Evolutionary conservation across 2,329 filamentous ascomycete genomes (phyloP), one percentile per base, ranked within the genome.

Genomic region (Karstenula rhodostoma): DNA sequence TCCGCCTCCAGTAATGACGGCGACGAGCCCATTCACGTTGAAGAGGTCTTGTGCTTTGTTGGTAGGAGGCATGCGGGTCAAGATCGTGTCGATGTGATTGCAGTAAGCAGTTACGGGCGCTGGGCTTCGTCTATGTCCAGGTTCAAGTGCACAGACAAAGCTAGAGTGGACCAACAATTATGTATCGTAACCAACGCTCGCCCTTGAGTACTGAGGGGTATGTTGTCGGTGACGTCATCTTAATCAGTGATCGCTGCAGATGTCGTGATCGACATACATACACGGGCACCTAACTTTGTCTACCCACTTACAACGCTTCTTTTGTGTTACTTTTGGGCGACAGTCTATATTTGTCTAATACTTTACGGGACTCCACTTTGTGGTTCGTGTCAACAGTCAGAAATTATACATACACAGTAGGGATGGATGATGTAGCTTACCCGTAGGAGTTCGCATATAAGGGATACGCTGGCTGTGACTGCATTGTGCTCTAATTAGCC

Each of bases 1-100:
- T 25, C 60, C 54, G 10, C 60, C 60, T 19, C 60, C 60, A 15
- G 57, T 62, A 29, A 62, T 23, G 25, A 56, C 54, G 10, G 54
- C 54, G 9, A 56, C 54, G 13, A 56, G 44, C 5, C 46, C 54
- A 8, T 49, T 48, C 7, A 48, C 43, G 35, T 56, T 56, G 54
- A 56, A 56, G 12, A 56, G 44, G 22, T 55, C 52, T 27, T 55
- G 52, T 17, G 29, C 40, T 35, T 55, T 55, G 52, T 55, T 55
- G 27, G 40, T 37, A 25, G 37, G 37, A 10, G 52, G 4, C 52
- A 55, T 55, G 6, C 25, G 52, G 15, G 37, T 9, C 22, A 10
- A 3, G 19, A 22, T 23, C 3, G 42, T 44, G 42, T 22, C 19
- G 19, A 23, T 22, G 42, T 44, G 19, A 22, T 22, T 12, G n/a